Evolutionary conservation across 2,329 filamentous ascomycete genomes (phyloP), one percentile per base, ranked within the genome.

Genomic region (Stagonosporopsis vannaccii): DNA sequence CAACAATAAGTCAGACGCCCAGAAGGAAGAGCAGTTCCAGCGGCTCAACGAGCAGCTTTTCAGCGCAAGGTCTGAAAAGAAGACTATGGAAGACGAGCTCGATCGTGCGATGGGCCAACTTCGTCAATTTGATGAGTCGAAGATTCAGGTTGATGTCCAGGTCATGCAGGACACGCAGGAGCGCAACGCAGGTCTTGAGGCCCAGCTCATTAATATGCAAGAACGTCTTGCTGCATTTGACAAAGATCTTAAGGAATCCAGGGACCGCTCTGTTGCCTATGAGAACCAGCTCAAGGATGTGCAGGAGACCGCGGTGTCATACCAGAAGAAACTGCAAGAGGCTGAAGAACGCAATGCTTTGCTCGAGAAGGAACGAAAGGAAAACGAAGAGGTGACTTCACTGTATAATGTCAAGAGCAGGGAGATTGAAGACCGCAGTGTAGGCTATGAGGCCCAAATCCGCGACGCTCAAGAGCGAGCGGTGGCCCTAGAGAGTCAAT

Each of bases 1-100:
- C 54, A 96, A 96, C 77, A 92, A 84, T 79, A 93, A 93, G 70
- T 92, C 91, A 1, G 92, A 96, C 65, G 81, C 72, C 2, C 73
- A 77, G 43, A 75, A 71, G 50, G 75, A 77, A 47, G 72, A 65
- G 23, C 77, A 81, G 45, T 71, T 77, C 44, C 64, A 69, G 42
- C 66, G 70, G 11, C 71, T 81, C 39, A 79, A 79, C 39, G 75
- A 79, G 13, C 76, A 77, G 63, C 70, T 78, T 17, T 65, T 73
- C 20, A 71, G 69, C 44, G 69, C 73, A 23, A 67, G 70, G 54
- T 71, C 70, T 7, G 71, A 72, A 47, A 74, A 75, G 62, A 69
- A 65, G 36, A 62, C 65, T 2, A 73, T 74, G 65, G 76, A 75
- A 51, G 59, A 61, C 13, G 73, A 76, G 52, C 68, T 76, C 8